Conservation (phyloP, 805 yeast species). For the Soucietia sequanensis region DNA sequence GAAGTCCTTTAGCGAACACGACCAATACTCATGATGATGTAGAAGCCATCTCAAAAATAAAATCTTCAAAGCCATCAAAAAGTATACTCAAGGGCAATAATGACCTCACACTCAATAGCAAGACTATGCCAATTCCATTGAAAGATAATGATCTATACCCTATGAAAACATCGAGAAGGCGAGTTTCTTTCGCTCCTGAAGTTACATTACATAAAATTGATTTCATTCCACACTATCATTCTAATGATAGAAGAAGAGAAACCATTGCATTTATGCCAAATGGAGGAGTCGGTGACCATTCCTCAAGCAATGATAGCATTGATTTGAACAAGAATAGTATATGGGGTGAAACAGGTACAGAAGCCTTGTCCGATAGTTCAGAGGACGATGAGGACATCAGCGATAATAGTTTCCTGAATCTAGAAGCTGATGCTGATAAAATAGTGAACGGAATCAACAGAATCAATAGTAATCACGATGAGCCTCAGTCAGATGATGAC, state of each 20-base stretch:
- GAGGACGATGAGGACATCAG: constrained; percentile 21
- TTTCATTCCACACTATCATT: constrained; percentile 24
- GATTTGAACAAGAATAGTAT: constrained; percentile 4
- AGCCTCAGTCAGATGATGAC: constrained; percentile 2
- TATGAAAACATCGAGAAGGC: constrained; percentile 26
- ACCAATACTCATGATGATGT: no score
- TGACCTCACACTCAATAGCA: constrained; percentile 1
- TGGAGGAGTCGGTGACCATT: constrained; percentile 4
- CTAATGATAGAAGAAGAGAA: constrained; percentile 18
- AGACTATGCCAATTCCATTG: background rate
- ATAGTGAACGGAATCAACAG: constrained; percentile 4
- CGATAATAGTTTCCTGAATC: constrained; percentile 3
- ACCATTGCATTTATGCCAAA: constrained; percentile 24
- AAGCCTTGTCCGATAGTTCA: constrained; percentile 22
- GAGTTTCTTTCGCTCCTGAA: constrained; percentile 79
- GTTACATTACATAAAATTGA: constrained; percentile 63
- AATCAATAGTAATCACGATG: constrained; percentile 5
- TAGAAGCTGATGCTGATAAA: constrained; percentile 5
- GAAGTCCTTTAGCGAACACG: no score
- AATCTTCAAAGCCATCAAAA: no score
- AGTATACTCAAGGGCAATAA: background rate
- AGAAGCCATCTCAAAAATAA: no score
- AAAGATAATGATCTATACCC: background rate
- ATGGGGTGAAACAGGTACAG: constrained; percentile 9
- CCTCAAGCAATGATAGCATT: constrained; percentile 2